Percentiles rank a stretch among this genome's conserved stretches.
Conservation (phyloP, 495 filamentous ascomycete genomes). For the Hypoxylon lienhwacheense region DNA sequence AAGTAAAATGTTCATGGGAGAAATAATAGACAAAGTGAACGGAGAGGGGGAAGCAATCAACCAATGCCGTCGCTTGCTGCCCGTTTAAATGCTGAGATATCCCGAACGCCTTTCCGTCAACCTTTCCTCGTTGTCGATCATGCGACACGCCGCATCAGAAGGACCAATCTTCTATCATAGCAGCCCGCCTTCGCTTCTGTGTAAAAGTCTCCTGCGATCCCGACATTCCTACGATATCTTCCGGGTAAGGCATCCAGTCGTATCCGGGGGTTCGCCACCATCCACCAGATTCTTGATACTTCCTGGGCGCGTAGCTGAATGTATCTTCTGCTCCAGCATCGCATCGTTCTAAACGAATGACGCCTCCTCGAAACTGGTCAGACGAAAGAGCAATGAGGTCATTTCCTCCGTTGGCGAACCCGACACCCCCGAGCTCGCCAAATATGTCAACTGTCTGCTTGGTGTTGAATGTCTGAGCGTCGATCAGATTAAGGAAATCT, state of each 20-base stretch:
- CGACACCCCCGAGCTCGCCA: constrained; percentile 79
- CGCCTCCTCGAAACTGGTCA: constrained; percentile 74
- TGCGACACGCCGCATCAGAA: constrained; percentile 39
- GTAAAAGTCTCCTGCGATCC: constrained; percentile 30
- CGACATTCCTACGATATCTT: constrained; percentile 32
- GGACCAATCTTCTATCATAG: constrained; percentile 38
- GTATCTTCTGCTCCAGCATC: constrained; percentile 48
- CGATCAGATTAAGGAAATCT: constrained; percentile 77
- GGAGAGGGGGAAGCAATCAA: constrained; percentile 28
- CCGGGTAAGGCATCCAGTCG: constrained; percentile 42
- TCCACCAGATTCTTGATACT: not conserved
- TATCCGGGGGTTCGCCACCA: constrained; percentile 31
- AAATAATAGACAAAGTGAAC: constrained; percentile 16
- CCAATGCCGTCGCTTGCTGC: constrained; percentile 34
- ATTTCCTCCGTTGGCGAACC: constrained; percentile 70
- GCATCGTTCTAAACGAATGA: constrained; percentile 74
- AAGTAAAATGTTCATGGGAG: too few species aligned
- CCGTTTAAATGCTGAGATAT: constrained; percentile 31
- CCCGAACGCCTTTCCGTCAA: constrained; percentile 23
- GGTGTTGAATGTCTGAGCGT: constrained; percentile 65
- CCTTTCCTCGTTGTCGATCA: constrained; percentile 8
- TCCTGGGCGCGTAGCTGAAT: constrained; percentile 30
- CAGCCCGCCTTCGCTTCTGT: constrained; percentile 38
- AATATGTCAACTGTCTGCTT: constrained; percentile 84
- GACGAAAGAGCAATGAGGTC: constrained; percentile 73